Conservation (phyloP, 2,329 filamentous ascomycete genomes). For the Curvularia sp. region DNA sequence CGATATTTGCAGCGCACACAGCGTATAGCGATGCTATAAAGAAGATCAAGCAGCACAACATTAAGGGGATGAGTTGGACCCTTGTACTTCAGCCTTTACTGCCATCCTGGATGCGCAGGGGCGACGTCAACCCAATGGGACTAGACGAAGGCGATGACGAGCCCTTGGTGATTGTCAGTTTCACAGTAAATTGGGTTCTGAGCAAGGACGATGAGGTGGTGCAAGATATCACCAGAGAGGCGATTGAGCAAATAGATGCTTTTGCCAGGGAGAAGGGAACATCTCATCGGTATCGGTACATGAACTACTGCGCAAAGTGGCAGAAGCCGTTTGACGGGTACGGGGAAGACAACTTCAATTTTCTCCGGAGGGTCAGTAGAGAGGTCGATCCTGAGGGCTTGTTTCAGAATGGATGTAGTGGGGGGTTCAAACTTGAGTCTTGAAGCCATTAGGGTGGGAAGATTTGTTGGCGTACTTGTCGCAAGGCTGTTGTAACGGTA, state of each 20-base stretch:
- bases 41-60: constrained; percentile 26
- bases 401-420: constrained; percentile 46
- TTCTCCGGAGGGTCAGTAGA: constrained; percentile 37
- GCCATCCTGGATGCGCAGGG: constrained; percentile 25
- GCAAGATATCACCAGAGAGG: constrained; percentile 29
- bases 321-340: constrained; percentile 48
- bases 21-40: constrained; percentile 39
- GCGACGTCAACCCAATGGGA: constrained; percentile 24
- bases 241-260: constrained; percentile 45
- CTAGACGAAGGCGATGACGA: constrained; percentile 24
- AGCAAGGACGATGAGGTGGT: constrained; percentile 38
- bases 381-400: constrained; percentile 48
- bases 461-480: neutral
- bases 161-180: constrained; percentile 43
- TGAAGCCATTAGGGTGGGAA: neutral
- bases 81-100: constrained; percentile 33
- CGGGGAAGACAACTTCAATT: constrained; percentile 36
- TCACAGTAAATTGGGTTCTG: constrained; percentile 47
- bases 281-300: constrained; percentile 33
- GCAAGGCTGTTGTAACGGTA: neutral
- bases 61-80: constrained; percentile 45
- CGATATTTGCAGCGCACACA: constrained; percentile 36
- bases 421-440: constrained; percentile 44
- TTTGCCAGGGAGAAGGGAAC: constrained; percentile 31
- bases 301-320: constrained; percentile 50